Percentiles rank a stretch among this genome's conserved stretches.
phyloP scores from a whole-genome alignment of 2,329 filamentous ascomycete species.

The Alternaria sp. region DNA sequence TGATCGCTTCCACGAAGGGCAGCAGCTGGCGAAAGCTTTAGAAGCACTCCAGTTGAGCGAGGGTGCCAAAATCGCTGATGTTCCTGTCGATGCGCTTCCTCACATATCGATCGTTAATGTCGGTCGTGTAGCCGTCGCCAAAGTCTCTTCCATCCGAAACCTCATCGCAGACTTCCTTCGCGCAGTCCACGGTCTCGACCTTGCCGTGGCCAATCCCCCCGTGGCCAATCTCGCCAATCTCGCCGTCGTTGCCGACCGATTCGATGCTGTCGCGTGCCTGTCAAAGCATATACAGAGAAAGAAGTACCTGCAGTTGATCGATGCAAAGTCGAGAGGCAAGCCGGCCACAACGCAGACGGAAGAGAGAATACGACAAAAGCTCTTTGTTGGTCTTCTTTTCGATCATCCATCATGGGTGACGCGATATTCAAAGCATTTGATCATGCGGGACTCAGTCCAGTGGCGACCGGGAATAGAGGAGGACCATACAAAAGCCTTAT shows the following conservation, averaged over 20 bases:
- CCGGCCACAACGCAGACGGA: constrained; percentile 60
- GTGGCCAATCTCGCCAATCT: constrained; percentile 73
- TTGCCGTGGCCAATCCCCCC: constrained; percentile 55
- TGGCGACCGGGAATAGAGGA: constrained; percentile 59
- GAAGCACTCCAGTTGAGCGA: constrained; percentile 57
- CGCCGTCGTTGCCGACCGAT: constrained; percentile 76
- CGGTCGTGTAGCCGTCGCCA: constrained; percentile 74
- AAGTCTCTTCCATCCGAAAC: constrained; percentile 66
- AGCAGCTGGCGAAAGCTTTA: constrained; percentile 63
- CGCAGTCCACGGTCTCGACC: constrained; percentile 68
- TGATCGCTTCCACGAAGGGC: constrained; percentile 71
- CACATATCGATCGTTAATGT: constrained; percentile 71
- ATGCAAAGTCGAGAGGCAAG: constrained; percentile 56
- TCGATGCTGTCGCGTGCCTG: constrained; percentile 69
- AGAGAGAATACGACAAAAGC: constrained; percentile 73
- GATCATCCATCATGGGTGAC: constrained; percentile 69
- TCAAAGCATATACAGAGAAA: constrained; percentile 62
- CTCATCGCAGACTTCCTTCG: constrained; percentile 74
- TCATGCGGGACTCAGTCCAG: constrained; percentile 69
- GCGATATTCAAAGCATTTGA: constrained; percentile 70
- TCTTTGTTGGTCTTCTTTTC: constrained; percentile 72
- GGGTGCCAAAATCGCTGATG: constrained; percentile 60
- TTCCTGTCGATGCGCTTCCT: constrained; percentile 65
- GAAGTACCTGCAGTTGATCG: constrained; percentile 54
- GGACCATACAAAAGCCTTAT: constrained; percentile 60